Conservation (phyloP, 2,329 filamentous ascomycete genomes). For the Clarireedia paspali region DNA sequence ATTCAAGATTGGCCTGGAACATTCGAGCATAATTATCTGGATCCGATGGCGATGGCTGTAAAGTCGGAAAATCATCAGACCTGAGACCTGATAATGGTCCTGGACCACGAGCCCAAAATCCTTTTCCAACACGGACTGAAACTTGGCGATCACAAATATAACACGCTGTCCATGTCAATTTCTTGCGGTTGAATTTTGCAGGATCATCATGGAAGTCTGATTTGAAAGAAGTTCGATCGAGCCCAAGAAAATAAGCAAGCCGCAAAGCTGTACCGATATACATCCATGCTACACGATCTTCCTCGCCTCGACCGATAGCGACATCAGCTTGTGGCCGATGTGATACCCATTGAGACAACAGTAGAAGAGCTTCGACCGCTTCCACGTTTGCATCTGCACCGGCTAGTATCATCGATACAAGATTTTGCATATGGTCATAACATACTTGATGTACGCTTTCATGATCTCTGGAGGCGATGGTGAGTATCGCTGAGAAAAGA, state of each 20-base stretch:
- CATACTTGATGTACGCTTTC: constrained; percentile 57
- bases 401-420: constrained; percentile 59
- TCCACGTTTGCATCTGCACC: constrained; percentile 61
- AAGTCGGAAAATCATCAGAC: constrained; percentile 39
- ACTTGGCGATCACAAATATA: constrained; percentile 57
- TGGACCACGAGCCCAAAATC: constrained; percentile 67
- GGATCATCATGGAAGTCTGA: constrained; percentile 52
- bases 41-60: constrained; percentile 49
- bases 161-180: constrained; percentile 61
- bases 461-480: constrained; percentile 64
- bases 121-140: constrained; percentile 62
- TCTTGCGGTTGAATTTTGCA: constrained; percentile 51
- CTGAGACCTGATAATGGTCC: constrained; percentile 53
- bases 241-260: constrained; percentile 60
- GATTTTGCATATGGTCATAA: constrained; percentile 60
- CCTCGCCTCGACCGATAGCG: constrained; percentile 59
- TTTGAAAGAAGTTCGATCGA: constrained; percentile 61
- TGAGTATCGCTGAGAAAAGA: constrained; percentile 61
- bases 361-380: constrained; percentile 60
- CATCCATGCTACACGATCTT: constrained; percentile 72
- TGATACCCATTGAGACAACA: constrained; percentile 62
- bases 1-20: constrained; percentile 63
- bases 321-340: constrained; percentile 25
- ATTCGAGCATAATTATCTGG: constrained; percentile 61
- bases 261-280: constrained; percentile 63